These are phyloP conservation scores for Gracilaria gracilis DNA, from an alignment of 23 red algal species.

Conservation along the genomic window DNA sequence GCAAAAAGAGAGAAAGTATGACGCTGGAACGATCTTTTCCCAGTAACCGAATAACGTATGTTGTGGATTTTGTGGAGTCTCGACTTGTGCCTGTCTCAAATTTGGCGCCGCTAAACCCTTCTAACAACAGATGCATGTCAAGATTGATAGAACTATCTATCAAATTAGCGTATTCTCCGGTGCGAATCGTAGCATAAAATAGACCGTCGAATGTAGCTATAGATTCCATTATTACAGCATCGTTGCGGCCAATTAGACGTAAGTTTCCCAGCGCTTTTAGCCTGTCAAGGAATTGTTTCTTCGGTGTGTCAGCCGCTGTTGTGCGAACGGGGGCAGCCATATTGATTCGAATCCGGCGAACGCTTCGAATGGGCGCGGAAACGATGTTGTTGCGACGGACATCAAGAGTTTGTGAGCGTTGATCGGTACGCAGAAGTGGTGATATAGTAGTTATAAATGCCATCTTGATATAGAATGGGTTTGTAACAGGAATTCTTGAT, in stretches of 20 bases:
- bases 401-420: no score
- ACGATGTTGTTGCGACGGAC: background rate
- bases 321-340: slow-evolving; percentile 57
- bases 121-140: slow-evolving; percentile 90
- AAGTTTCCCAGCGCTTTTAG: slow-evolving; percentile 66
- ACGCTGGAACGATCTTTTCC: slow-evolving; percentile 77
- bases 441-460: slow-evolving; percentile 1
- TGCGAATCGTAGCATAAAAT: slow-evolving; percentile 83
- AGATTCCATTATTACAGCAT: slow-evolving; percentile 85
- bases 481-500: no score
- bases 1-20: slow-evolving; percentile 76
- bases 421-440: background rate
- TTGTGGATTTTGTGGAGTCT: slow-evolving; percentile 52
- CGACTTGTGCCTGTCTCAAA: slow-evolving; percentile 92
- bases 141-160: slow-evolving; percentile 90
- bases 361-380: background rate
- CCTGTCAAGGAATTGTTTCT: slow-evolving; percentile 73
- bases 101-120: slow-evolving; percentile 70
- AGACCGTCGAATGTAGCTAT: slow-evolving; percentile 86
- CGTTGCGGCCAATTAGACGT: slow-evolving; percentile 73
- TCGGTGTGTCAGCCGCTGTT: slow-evolving; percentile 65
- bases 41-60: slow-evolving; percentile 91
- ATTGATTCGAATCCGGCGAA: background rate
- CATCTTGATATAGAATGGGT: background rate
- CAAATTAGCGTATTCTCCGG: slow-evolving; percentile 90